Evolutionary conservation across 768 basidiomycete genomes (phyloP).

Genomic region (Fibroporia radiculosa): DNA sequence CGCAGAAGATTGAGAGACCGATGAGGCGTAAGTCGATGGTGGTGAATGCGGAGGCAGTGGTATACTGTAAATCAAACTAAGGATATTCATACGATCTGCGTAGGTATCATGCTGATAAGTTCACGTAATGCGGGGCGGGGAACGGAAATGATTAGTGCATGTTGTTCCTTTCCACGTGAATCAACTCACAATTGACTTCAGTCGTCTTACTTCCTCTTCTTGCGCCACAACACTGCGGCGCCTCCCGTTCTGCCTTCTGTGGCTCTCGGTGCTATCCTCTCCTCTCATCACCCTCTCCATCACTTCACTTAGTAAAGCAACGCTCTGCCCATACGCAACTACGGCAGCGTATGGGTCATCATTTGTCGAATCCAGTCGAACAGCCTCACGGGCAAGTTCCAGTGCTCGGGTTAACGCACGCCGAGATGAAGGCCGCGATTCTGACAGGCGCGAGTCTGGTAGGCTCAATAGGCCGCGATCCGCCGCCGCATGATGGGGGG

Average conservation of each 20-base stretch:
- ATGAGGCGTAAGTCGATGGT: conserved; percentile 40
- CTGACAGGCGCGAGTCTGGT: conserved; percentile 32
- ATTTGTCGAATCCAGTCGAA: conserved; percentile 79
- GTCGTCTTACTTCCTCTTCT: conserved; percentile 79
- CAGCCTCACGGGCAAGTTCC: conserved; percentile 84
- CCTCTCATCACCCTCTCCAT: conserved; percentile 87
- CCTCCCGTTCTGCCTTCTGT: conserved; percentile 48
- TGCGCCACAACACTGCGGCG: conserved; percentile 82
- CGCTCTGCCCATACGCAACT: conserved; percentile 81
- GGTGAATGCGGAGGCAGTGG: conserved; percentile 66
- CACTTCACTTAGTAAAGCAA: conserved; percentile 80
- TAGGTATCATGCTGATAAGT: conserved; percentile 81
- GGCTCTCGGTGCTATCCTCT: conserved; percentile 68
- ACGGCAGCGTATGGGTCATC: conserved; percentile 87
- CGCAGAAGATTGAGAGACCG: conserved; percentile 37
- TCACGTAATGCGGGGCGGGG: neutral
- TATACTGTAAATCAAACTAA: conserved; percentile 84
- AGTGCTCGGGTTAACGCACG: conserved; percentile 80
- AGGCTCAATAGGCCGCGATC: conserved; percentile 39
- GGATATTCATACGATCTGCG: conserved; percentile 88
- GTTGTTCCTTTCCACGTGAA: neutral
- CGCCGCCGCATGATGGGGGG: conserved; percentile 32
- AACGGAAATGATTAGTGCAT: neutral
- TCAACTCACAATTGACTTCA: conserved; percentile 81
- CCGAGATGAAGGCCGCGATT: conserved; percentile 68